phyloP scores from a whole-genome alignment of 2,329 filamentous ascomycete species.

The Esteya vermicola region DNA sequence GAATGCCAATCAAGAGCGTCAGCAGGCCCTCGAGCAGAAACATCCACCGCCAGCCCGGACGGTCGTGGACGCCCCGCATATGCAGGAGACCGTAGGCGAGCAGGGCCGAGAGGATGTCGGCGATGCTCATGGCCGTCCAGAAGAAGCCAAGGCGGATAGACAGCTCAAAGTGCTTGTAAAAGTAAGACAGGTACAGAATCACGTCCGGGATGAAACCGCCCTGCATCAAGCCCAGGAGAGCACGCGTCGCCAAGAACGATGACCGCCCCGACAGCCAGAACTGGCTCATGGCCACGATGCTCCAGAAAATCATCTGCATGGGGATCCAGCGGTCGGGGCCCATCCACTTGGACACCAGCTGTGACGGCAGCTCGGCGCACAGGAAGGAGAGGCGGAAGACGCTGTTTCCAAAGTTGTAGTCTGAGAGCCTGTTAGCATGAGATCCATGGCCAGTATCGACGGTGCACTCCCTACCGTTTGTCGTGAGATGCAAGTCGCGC shows the following conservation, averaged over 20 bases:
- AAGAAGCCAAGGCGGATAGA: slow-evolving; percentile 54
- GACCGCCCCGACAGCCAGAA: slow-evolving; percentile 27
- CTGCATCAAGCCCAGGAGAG: slow-evolving; percentile 22
- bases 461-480: slow-evolving; percentile 15
- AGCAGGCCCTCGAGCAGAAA: slow-evolving; percentile 25
- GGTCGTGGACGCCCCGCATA: slow-evolving; percentile 31
- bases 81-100: slow-evolving; percentile 31
- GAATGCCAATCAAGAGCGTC: slow-evolving; percentile 24
- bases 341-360: slow-evolving; percentile 41
- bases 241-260: slow-evolving; percentile 34
- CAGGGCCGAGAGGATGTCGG: slow-evolving; percentile 31
- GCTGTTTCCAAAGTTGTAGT: slow-evolving; percentile 35
- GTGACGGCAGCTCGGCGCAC: slow-evolving; percentile 41
- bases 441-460: background rate
- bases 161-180: slow-evolving; percentile 55
- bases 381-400: slow-evolving; percentile 37
- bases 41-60: slow-evolving; percentile 42
- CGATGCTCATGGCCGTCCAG: slow-evolving; percentile 39
- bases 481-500: slow-evolving; percentile 15
- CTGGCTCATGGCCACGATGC: background rate
- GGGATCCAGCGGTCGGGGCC: slow-evolving; percentile 21
- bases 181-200: slow-evolving; percentile 56
- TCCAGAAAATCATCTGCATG: slow-evolving; percentile 18
- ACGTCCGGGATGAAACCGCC: slow-evolving; percentile 42
- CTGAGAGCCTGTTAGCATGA: slow-evolving; percentile 3